Evolutionary conservation across 148 eudicot species (phyloP).

Genomic region (Selenicereus undatus): DNA sequence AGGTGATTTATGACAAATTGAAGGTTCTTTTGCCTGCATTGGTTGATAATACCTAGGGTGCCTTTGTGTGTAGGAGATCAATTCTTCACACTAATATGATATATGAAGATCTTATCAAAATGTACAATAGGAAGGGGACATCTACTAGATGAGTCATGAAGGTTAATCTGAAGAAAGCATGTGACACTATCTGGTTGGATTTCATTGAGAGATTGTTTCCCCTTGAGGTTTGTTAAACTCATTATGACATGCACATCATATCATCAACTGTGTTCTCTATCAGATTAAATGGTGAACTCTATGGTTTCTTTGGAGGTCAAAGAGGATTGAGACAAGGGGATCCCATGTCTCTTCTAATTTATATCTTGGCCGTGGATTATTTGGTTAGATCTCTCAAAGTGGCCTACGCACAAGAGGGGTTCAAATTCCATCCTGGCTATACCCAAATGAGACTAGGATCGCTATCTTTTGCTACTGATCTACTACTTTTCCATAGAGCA

Average conservation of each 20-base stretch:
- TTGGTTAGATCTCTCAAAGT: background rate
- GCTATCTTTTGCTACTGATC: background rate
- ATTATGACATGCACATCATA: background rate
- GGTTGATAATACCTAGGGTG: too few relatives aligned
- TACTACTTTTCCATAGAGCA: background rate
- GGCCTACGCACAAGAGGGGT: background rate
- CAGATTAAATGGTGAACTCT: background rate
- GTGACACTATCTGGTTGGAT: background rate
- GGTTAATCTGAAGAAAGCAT: background rate
- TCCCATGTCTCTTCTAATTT: background rate
- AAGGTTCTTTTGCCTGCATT: background rate
- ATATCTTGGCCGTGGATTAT: background rate
- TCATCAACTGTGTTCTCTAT: background rate
- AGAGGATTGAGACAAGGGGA: background rate
- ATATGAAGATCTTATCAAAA: too few relatives aligned
- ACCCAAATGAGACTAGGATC: background rate
- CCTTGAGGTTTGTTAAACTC: background rate
- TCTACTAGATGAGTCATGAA: background rate
- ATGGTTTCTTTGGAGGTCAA: background rate
- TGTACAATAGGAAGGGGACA: too few relatives aligned
- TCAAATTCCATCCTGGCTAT: background rate
- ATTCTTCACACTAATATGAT: too few relatives aligned
- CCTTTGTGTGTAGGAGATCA: too few relatives aligned
- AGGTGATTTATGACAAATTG: background rate
- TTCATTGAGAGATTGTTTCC: background rate